These are phyloP conservation scores for Russula ochroleuca DNA, from an alignment of 768 basidiomycete species.

Conservation along the genomic window DNA sequence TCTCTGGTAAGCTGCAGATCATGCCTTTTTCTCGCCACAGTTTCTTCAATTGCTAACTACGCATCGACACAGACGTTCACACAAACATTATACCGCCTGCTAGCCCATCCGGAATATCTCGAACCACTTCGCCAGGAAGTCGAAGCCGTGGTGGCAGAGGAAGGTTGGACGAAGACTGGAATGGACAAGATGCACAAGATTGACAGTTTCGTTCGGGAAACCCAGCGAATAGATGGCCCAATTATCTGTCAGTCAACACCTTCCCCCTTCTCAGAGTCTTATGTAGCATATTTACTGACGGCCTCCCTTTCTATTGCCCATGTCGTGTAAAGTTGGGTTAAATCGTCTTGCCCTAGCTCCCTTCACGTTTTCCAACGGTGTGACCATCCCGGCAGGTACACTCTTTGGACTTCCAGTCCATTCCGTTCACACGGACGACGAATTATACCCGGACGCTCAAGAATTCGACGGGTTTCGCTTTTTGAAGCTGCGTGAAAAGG, in stretches of 20 bases:
- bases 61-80: background rate
- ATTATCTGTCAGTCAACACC: background rate
- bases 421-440: constrained; percentile 32
- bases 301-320: background rate
- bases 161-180: constrained; percentile 33
- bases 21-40: background rate
- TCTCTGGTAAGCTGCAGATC: constrained; percentile 31
- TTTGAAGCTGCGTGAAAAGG: constrained; percentile 34
- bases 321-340: constrained; percentile 22
- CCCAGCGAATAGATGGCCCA: constrained; percentile 29
- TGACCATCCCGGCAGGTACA: constrained; percentile 40
- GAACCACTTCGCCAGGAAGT: constrained; percentile 31
- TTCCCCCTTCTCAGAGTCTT: background rate
- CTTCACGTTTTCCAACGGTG: constrained; percentile 38
- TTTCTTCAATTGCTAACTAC: background rate
- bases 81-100: constrained; percentile 28
- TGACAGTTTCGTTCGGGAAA: constrained; percentile 39
- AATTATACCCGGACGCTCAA: constrained; percentile 28
- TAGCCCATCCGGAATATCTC: constrained; percentile 29
- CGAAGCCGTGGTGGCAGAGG: constrained; percentile 21
- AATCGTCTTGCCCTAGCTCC: constrained; percentile 30
- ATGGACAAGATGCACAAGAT: constrained; percentile 35
- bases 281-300: background rate
- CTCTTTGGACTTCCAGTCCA: constrained; percentile 29
- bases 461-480: constrained; percentile 44